phyloP scores from a whole-genome alignment of 306 rosid species.

The Prunus dulcis region DNA sequence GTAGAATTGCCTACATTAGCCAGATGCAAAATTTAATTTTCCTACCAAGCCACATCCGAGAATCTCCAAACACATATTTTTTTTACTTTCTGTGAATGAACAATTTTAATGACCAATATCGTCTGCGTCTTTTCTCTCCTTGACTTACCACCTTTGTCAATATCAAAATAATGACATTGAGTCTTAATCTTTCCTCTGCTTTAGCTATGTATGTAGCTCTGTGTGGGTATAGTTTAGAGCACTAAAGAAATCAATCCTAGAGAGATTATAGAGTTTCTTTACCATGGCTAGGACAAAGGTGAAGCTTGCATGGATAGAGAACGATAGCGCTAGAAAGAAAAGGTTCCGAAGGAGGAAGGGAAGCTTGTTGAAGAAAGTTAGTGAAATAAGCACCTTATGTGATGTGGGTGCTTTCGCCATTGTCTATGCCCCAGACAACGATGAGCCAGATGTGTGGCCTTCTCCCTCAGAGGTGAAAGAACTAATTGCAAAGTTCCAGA shows the following conservation, averaged over 20 bases:
- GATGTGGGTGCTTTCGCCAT: constrained; percentile 31
- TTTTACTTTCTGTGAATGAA: not conserved
- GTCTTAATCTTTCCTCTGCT: not conserved
- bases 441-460: constrained; percentile 29
- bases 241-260: not conserved
- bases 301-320: constrained; percentile 29
- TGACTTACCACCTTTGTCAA: not conserved
- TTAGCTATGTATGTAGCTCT: not conserved
- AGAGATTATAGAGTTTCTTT: not conserved
- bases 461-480: constrained; percentile 3
- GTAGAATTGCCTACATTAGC: not conserved
- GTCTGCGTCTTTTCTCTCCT: not conserved
- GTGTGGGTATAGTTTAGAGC: not conserved
- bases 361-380: constrained; percentile 34
- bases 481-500: not conserved
- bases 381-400: constrained; percentile 35
- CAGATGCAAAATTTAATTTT: not conserved
- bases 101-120: not conserved
- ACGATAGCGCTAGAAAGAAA: constrained; percentile 30
- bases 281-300: constrained; percentile 36
- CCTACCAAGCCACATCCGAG: not conserved
- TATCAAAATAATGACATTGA: not conserved
- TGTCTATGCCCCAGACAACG: constrained; percentile 14
- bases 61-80: not conserved
- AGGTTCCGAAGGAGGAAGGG: constrained; percentile 31